Evolutionary conservation across 371 early-diverging fungal genomes (phyloP).

Genomic region (Vairimorpha ceranae): DNA sequence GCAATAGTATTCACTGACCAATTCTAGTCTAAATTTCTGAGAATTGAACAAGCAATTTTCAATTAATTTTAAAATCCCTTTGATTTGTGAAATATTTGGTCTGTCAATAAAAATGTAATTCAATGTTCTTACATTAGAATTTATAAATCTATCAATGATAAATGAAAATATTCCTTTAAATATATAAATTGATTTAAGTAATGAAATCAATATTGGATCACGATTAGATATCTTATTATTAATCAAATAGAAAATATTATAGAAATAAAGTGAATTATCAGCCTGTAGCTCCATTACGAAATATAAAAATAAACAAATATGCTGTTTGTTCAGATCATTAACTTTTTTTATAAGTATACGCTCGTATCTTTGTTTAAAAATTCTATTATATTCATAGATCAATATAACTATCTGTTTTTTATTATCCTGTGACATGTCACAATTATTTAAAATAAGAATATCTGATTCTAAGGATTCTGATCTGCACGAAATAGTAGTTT

Average conservation of each 20-base stretch:
- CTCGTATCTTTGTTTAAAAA: conserved; percentile 33
- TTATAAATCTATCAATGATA: conserved; percentile 9
- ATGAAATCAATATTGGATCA: neutral
- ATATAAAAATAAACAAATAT: conserved; percentile 8
- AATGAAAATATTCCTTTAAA: conserved; percentile 25
- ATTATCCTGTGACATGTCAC: neutral
- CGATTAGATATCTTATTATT: conserved; percentile 8
- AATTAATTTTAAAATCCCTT: conserved; percentile 18
- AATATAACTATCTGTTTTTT: neutral
- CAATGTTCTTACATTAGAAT: conserved; percentile 5
- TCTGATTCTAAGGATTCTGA: no score
- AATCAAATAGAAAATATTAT: conserved; percentile 12
- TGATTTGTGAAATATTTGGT: conserved; percentile 35
- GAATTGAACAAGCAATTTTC: conserved; percentile 23
- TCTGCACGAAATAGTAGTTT: no score
- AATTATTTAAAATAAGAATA: no score
- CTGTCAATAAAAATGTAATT: conserved; percentile 4
- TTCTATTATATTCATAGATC: conserved; percentile 40
- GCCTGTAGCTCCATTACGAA: neutral
- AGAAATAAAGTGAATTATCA: neutral
- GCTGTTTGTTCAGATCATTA: conserved; percentile 10
- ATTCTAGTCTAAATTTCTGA: conserved; percentile 7
- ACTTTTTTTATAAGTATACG: conserved; percentile 28
- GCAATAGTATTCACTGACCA: neutral
- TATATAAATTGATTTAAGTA: neutral